A percentile compares a stretch with the other conserved stretches of the same genome.
phyloP scores from a whole-genome alignment of 345 rosid genomes.

The Eucalyptus marginata region DNA sequence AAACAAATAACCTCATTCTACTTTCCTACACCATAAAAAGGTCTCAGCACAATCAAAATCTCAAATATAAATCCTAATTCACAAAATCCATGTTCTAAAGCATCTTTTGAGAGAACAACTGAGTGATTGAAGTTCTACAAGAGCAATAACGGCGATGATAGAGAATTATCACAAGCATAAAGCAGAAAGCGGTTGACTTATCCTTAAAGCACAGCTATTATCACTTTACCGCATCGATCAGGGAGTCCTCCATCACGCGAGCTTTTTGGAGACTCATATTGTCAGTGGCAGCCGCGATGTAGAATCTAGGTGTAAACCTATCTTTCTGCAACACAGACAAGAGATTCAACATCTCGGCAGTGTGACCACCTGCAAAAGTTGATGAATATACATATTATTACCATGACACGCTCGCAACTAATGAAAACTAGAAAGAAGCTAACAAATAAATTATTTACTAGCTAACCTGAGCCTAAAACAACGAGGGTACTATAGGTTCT shows the following conservation, averaged over 20 bases:
- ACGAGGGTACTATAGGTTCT: constrained; percentile 31
- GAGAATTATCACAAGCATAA: neutral
- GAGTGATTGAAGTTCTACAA: neutral
- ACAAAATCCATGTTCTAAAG: neutral
- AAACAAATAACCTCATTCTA: neutral
- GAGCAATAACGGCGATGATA: neutral
- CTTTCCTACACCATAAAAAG: neutral
- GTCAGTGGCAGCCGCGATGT: constrained; percentile 92
- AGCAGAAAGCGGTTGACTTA: neutral
- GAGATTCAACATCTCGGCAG: constrained; percentile 89
- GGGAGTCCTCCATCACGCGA: constrained; percentile 54
- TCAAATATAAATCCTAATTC: neutral
- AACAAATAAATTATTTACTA: neutral
- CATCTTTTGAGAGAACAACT: neutral
- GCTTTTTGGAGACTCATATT: constrained; percentile 94
- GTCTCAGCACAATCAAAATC: neutral
- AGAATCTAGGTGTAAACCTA: constrained; percentile 61
- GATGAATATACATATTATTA: neutral
- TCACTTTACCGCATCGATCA: constrained; percentile 23
- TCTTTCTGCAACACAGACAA: constrained; percentile 50
- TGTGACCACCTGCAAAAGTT: constrained; percentile 68
- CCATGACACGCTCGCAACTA: too few relatives aligned
- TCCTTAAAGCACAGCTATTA: neutral
- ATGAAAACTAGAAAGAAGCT: neutral
- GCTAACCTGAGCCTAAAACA: constrained; percentile 60